These are phyloP conservation scores for Euphorbia tirucalli DNA, from an alignment of 345 rosid genomes.

Conservation along the genomic window DNA sequence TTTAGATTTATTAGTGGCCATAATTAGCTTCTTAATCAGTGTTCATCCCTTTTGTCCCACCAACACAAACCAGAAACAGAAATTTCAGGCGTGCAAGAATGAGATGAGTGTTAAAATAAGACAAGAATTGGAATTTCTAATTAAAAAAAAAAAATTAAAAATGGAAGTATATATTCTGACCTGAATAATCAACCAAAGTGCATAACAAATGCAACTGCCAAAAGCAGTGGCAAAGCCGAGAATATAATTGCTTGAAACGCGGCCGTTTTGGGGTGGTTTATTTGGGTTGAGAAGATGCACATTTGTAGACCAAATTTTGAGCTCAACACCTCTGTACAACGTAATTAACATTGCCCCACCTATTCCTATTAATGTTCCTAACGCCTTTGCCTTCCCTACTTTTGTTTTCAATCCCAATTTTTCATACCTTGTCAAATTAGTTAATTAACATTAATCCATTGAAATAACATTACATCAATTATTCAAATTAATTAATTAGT, in stretches of 20 bases:
- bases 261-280: neutral
- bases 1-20: too few species aligned
- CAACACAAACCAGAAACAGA: too few species aligned
- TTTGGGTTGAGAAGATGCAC: slow-evolving; percentile 8
- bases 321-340: slow-evolving; percentile 17
- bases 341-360: slow-evolving; percentile 25
- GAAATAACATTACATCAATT: too few species aligned
- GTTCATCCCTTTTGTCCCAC: too few species aligned
- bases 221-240: slow-evolving; percentile 5
- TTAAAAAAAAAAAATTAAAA: too few species aligned
- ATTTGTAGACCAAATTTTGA: slow-evolving; percentile 18
- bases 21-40: too few species aligned
- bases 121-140: too few species aligned
- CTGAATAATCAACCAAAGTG: slow-evolving; percentile 26
- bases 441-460: too few species aligned
- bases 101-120: too few species aligned
- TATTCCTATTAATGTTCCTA: slow-evolving; percentile 20
- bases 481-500: too few species aligned
- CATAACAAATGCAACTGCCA: slow-evolving; percentile 11
- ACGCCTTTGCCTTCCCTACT: slow-evolving; percentile 17
- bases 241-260: neutral
- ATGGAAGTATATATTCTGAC: too few species aligned
- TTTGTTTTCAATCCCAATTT: neutral
- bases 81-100: too few species aligned
- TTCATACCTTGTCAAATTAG: slow-evolving; percentile 24